Base-by-base conservation (phyloP, 768 basidiomycete genomes). In the Aureoboletus auriporus region DNA sequence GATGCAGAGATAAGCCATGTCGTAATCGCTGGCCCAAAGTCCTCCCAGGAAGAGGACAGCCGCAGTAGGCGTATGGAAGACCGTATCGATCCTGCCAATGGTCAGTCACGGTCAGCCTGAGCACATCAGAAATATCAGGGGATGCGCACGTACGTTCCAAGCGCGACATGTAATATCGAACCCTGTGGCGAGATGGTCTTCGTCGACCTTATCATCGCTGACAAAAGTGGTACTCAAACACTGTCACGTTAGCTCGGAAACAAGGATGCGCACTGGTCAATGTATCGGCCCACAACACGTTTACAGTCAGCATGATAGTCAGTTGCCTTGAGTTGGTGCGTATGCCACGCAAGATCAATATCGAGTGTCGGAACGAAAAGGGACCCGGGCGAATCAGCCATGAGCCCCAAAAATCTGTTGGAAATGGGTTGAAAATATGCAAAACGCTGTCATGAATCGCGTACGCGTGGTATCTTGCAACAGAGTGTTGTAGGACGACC, bases 301-400 rank as follows among this genome's bases (percentile, higher is more conserved):
- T 60, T 57, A 41, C 76, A 75, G 45, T 80, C 72, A 0, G 33
- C 46, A 5, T 66, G 59, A 59, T 86, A 86, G 31, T 60, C 60
- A 1, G 42, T 39, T 0, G 70, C 69, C 54, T 71, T 66, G 2
- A 86, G 70, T 53, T 84, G 84, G 51, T 86, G 83, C 0, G 83
- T 83, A 52, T 88, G 85, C 83, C 84, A 86, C 1, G 74, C 79
- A 34, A 88, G 72, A 53, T 86, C 84, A 39, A 87, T 84, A 49
- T 86, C 83, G 11, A 87, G 65, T 0, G 82, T 84, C 5, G 82
- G 79, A 2, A 81, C 78, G 29, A 75, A 71, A 58, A 78, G 75
- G 0, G 69, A 65, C 1, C 58, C 63, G 0, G 74, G 71, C 0
- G 73, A 71, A 12, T 71, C 69, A 5, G 73, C 60, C 62, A 82